Evolutionary conservation across 78 protist genomes (phyloP).

Genomic region (Dictyostelium capitatum): DNA sequence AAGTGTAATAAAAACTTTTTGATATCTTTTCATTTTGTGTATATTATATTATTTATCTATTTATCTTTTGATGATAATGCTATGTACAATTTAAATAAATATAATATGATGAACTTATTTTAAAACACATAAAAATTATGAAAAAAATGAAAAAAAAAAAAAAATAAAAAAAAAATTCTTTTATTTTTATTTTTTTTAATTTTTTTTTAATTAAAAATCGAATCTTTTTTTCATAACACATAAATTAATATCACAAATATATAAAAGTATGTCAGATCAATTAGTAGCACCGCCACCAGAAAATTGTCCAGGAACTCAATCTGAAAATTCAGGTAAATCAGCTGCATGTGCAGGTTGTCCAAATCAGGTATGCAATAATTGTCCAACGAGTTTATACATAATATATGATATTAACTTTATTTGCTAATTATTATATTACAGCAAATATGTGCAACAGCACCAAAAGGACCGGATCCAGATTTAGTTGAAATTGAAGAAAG

Average conservation of each 20-base stretch:
- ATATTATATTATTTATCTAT: neutral
- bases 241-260: neutral
- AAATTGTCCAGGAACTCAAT: constrained; percentile 89
- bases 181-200: neutral
- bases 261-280: constrained; percentile 18
- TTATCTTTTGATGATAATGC: neutral
- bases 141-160: neutral
- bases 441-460: constrained; percentile 91
- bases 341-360: constrained; percentile 97
- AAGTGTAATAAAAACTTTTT: constrained; percentile 31
- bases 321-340: constrained; percentile 95
- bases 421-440: neutral
- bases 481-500: constrained; percentile 63
- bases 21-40: constrained; percentile 68
- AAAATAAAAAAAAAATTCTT: neutral
- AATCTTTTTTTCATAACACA: neutral
- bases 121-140: neutral
- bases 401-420: neutral
- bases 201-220: neutral
- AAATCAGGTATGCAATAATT: constrained; percentile 76
- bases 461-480: constrained; percentile 92
- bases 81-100: neutral
- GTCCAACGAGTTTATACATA: no score
- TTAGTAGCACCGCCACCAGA: constrained; percentile 85
- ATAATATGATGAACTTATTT: no score